Conservation (phyloP, 352 stramenopile species). For the Pythium brachiatum region DNA sequence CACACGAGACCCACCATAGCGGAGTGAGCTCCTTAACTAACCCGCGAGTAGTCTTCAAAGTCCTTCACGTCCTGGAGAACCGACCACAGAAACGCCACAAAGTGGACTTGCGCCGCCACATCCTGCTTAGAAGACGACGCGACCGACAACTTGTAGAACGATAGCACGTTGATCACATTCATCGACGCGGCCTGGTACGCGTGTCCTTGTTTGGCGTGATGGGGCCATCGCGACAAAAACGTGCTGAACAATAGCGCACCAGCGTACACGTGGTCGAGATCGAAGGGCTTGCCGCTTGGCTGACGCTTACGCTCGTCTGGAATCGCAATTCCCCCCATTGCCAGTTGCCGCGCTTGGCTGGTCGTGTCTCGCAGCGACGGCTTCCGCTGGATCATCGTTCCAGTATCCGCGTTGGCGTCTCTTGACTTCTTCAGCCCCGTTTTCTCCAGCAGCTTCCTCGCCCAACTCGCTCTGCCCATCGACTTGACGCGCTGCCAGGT, state of each 20-base stretch:
- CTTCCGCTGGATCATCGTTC: neutral
- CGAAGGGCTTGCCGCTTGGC: constrained; percentile 33
- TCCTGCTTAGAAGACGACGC: neutral
- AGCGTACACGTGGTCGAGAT: constrained; percentile 41
- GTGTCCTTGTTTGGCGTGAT: constrained; percentile 30
- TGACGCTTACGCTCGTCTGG: neutral
- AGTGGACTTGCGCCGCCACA: constrained; percentile 21
- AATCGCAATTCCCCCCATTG: neutral
- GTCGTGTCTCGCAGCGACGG: constrained; percentile 38
- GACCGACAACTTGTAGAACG: constrained; percentile 46
- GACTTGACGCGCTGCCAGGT: constrained; percentile 64
- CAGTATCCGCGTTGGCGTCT: constrained; percentile 16
- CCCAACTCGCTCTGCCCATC: constrained; percentile 51
- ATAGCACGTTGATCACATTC: constrained; percentile 56
- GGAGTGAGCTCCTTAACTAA: too few relatives aligned
- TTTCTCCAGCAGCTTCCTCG: constrained; percentile 56
- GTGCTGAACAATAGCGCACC: constrained; percentile 40
- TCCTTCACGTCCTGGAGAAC: constrained; percentile 53
- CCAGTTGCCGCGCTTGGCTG: constrained; percentile 37
- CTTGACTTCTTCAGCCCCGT: constrained; percentile 28
- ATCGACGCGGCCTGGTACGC: constrained; percentile 31
- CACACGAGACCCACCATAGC: too few relatives aligned
- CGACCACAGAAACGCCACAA: constrained; percentile 60
- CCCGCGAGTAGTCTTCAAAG: constrained; percentile 53
- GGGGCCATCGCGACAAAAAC: constrained; percentile 62